phyloP scores from a whole-genome alignment of 352 stramenopile species.

The Chrysophaeum taylorii region DNA sequence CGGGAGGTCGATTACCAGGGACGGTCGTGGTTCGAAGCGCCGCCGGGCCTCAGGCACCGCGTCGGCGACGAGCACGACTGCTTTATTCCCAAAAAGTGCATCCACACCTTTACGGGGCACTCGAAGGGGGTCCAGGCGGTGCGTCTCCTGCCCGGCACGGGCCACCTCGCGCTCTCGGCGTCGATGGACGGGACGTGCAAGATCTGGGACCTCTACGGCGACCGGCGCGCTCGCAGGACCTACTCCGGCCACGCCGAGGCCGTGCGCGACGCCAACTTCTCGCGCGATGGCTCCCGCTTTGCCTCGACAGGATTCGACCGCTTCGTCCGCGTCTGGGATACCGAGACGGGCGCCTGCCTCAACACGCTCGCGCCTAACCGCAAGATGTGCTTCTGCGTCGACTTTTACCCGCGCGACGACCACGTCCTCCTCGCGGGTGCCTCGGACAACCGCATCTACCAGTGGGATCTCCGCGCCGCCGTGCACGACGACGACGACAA shows the following conservation, averaged over 20 bases:
- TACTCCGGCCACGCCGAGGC: slow-evolving; percentile 84
- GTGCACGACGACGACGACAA: too few relatives aligned
- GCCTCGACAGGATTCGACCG: slow-evolving; percentile 89
- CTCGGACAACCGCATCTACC: slow-evolving; percentile 91
- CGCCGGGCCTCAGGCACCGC: slow-evolving; percentile 54
- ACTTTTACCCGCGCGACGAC: slow-evolving; percentile 91
- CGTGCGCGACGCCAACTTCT: slow-evolving; percentile 85
- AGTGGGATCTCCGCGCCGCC: slow-evolving; percentile 61
- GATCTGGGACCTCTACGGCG: slow-evolving; percentile 91
- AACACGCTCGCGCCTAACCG: slow-evolving; percentile 68
- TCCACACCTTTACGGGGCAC: slow-evolving; percentile 88
- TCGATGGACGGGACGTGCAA: slow-evolving; percentile 78
- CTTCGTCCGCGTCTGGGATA: slow-evolving; percentile 95
- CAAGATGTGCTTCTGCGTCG: slow-evolving; percentile 66
- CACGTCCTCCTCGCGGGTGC: slow-evolving; percentile 90
- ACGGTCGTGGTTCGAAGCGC: slow-evolving; percentile 75
- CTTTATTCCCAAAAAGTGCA: slow-evolving; percentile 92
- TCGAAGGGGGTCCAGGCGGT: slow-evolving; percentile 95
- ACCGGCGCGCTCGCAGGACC: slow-evolving; percentile 64
- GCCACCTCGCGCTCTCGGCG: slow-evolving; percentile 89
- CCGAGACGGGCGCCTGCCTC: slow-evolving; percentile 82
- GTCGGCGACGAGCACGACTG: slow-evolving; percentile 73
- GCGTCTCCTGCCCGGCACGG: slow-evolving; percentile 87
- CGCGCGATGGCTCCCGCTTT: slow-evolving; percentile 81
- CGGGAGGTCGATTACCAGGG: slow-evolving; percentile 91